phyloP scores from a whole-genome alignment of 441 rosid genomes.

The Populus hybrid region DNA sequence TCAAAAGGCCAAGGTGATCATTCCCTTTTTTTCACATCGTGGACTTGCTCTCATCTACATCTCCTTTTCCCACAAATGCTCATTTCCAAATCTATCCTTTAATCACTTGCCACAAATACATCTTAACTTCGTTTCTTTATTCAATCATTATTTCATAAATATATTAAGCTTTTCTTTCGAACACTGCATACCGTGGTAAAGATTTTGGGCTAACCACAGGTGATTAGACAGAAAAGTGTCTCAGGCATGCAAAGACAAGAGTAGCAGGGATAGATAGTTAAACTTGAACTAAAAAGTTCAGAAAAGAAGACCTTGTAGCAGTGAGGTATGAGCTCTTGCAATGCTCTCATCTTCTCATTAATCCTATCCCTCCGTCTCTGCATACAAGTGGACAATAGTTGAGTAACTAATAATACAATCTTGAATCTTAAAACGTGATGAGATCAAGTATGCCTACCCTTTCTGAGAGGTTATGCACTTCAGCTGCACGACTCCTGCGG shows the following conservation, averaged over 20 bases:
- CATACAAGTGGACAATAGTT: background rate
- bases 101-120: background rate
- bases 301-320: constrained; percentile 54
- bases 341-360: constrained; percentile 67
- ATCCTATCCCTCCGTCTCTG: constrained; percentile 77
- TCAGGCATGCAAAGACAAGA: background rate
- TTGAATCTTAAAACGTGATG: background rate
- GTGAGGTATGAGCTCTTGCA: constrained; percentile 77
- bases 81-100: background rate
- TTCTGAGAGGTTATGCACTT: constrained; percentile 80
- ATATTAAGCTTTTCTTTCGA: background rate
- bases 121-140: background rate
- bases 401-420: constrained; percentile 2
- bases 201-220: background rate
- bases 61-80: background rate
- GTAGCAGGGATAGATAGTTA: background rate
- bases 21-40: background rate
- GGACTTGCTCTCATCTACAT: background rate
- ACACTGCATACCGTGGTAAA: background rate
- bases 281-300: background rate
- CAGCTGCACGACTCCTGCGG: constrained; percentile 67
- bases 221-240: background rate
- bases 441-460: constrained; percentile 38
- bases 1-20: background rate
- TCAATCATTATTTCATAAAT: background rate